Percentiles rank a stretch among this genome's conserved stretches.
These are phyloP conservation scores for Calendula officinalis DNA, from an alignment of 129 eudicot species.

Conservation along the genomic window DNA sequence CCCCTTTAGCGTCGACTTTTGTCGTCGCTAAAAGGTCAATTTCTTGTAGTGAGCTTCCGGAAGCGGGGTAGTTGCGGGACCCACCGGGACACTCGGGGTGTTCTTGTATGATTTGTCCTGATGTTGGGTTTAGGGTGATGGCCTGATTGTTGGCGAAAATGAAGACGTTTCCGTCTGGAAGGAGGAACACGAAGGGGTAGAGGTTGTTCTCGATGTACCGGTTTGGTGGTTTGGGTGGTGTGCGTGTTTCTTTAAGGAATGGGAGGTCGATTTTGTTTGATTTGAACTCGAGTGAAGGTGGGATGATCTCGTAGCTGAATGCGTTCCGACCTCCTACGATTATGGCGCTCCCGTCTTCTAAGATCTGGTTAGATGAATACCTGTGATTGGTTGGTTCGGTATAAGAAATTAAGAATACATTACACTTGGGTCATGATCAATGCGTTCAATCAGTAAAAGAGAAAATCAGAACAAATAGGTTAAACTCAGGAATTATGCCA, in stretches of 20 bases:
- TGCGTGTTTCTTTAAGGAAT: constrained; percentile 49
- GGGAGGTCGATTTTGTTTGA: constrained; percentile 35
- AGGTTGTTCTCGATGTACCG: constrained; percentile 57
- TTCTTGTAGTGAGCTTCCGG: too few species aligned
- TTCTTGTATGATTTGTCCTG: constrained; percentile 30
- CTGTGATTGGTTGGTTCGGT: constrained; percentile 8
- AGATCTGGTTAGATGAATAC: constrained; percentile 52
- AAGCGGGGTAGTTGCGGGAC: constrained; percentile 76
- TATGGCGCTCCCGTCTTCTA: constrained; percentile 48
- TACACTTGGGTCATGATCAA: too few species aligned
- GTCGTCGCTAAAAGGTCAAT: too few species aligned
- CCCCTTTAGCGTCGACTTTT: too few species aligned
- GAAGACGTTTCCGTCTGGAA: constrained; percentile 62
- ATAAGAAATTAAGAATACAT: neutral
- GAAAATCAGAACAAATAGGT: too few species aligned
- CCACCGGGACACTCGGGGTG: constrained; percentile 64
- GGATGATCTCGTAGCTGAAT: constrained; percentile 50
- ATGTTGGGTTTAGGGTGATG: constrained; percentile 41
- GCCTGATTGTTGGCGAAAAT: constrained; percentile 61
- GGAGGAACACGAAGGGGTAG: constrained; percentile 67
- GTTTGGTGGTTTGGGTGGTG: constrained; percentile 11
- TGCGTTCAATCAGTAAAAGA: too few species aligned
- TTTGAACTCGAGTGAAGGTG: constrained; percentile 34
- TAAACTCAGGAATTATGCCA: too few species aligned
- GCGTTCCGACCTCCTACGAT: constrained; percentile 67